These are phyloP conservation scores for Sherardia arvensis DNA, from an alignment of 257 asterid genomes.

Conservation along the genomic window DNA sequence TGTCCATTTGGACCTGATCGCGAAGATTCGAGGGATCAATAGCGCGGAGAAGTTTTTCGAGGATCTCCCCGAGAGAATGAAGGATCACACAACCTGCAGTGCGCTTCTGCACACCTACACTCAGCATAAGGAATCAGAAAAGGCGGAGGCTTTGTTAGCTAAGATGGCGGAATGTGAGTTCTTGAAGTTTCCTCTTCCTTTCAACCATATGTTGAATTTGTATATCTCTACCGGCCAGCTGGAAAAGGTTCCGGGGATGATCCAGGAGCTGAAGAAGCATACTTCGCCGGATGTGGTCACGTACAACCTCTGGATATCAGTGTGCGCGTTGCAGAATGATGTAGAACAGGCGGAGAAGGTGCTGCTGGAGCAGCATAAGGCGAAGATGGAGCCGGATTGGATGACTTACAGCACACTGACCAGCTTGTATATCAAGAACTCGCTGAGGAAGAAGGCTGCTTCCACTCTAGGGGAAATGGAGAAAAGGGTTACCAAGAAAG, in stretches of 20 bases:
- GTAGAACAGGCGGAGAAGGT: slow-evolving; percentile 64
- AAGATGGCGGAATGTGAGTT: slow-evolving; percentile 76
- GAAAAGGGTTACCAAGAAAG: slow-evolving; percentile 46
- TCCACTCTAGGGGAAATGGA: slow-evolving; percentile 74
- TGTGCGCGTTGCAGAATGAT: slow-evolving; percentile 55
- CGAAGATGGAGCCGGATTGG: slow-evolving; percentile 80
- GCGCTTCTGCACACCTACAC: slow-evolving; percentile 89
- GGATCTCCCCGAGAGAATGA: slow-evolving; percentile 75
- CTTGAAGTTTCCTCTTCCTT: slow-evolving; percentile 69
- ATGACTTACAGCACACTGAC: slow-evolving; percentile 83
- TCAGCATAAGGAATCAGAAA: slow-evolving; percentile 42
- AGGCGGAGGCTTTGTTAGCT: slow-evolving; percentile 75
- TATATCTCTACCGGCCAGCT: slow-evolving; percentile 56
- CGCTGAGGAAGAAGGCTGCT: slow-evolving; percentile 61
- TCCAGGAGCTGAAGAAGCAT: slow-evolving; percentile 52
- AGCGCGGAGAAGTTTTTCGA: slow-evolving; percentile 83
- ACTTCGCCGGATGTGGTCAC: slow-evolving; percentile 79
- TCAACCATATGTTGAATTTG: slow-evolving; percentile 72
- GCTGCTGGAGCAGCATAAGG: slow-evolving; percentile 45
- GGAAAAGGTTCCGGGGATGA: slow-evolving; percentile 49
- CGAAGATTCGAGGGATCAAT: slow-evolving; percentile 70
- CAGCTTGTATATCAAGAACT: slow-evolving; percentile 62
- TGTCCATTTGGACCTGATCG: slow-evolving; percentile 80
- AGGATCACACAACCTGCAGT: slow-evolving; percentile 58
- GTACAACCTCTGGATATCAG: slow-evolving; percentile 66